Evolutionary conservation across 345 rosid genomes (phyloP).

Genomic region (Melaleuca quinquenervia): DNA sequence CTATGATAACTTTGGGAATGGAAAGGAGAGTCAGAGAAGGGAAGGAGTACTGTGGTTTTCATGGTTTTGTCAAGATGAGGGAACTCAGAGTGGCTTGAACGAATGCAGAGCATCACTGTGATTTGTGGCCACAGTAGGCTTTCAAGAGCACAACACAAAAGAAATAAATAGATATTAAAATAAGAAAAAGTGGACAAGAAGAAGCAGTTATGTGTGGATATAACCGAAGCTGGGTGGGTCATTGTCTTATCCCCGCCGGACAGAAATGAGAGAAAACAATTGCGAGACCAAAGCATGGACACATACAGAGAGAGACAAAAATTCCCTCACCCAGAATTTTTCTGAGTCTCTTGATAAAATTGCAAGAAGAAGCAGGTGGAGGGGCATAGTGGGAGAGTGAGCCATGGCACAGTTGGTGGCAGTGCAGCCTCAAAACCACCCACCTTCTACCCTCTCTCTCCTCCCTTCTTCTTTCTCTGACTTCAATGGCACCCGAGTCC

Average conservation of each 20-base stretch:
- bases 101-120: background rate
- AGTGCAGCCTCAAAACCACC: constrained; percentile 43
- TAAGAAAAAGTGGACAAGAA: background rate
- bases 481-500: constrained; percentile 78
- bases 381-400: constrained; percentile 7
- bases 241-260: constrained; percentile 23
- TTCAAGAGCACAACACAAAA: background rate
- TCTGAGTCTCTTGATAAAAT: background rate
- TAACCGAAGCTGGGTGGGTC: constrained; percentile 4
- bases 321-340: background rate
- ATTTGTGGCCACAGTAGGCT: background rate
- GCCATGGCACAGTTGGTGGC: constrained; percentile 62
- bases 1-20: background rate
- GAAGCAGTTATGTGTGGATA: constrained; percentile 10
- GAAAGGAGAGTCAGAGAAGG: background rate
- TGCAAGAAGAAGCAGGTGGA: background rate
- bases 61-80: background rate
- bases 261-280: background rate
- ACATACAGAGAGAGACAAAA: background rate
- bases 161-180: background rate
- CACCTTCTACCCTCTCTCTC: constrained; percentile 37
- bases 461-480: constrained; percentile 77
- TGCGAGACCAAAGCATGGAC: background rate
- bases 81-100: background rate
- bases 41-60: background rate